Conservation (phyloP, 768 basidiomycete genomes). For the Sarcomyxa edulis region DNA sequence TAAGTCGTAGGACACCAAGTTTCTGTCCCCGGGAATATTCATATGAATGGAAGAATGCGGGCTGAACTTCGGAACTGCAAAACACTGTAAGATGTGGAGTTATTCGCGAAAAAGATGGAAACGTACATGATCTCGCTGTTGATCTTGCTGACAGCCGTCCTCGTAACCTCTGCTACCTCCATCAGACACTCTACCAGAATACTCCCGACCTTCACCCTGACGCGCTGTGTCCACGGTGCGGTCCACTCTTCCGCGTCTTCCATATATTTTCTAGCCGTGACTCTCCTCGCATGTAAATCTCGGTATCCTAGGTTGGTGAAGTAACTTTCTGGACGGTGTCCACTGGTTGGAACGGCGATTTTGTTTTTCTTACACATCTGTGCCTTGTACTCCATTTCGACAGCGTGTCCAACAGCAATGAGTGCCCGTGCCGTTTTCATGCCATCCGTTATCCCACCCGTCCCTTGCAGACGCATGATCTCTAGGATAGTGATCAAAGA, state of each 20-base stretch:
- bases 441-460: slow-evolving; percentile 73
- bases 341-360: slow-evolving; percentile 39
- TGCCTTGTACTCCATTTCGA: slow-evolving; percentile 90
- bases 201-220: slow-evolving; percentile 75
- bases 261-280: slow-evolving; percentile 61
- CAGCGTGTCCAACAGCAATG: slow-evolving; percentile 71
- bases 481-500: slow-evolving; percentile 89
- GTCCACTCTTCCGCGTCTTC: slow-evolving; percentile 68
- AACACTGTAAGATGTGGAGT: slow-evolving; percentile 4
- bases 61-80: slow-evolving; percentile 68
- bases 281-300: slow-evolving; percentile 56
- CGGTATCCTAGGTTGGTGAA: slow-evolving; percentile 60
- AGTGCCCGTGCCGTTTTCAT: slow-evolving; percentile 89
- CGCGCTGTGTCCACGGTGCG: slow-evolving; percentile 76
- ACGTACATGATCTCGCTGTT: slow-evolving; percentile 62
- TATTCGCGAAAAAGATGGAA: slow-evolving; percentile 1
- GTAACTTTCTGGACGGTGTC: slow-evolving; percentile 25
- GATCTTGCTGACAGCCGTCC: slow-evolving; percentile 49
- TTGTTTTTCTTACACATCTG: slow-evolving; percentile 66
- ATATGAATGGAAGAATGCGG: slow-evolving; percentile 88
- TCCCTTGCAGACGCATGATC: slow-evolving; percentile 74
- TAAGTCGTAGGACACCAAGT: slow-evolving; percentile 87
- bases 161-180: slow-evolving; percentile 73
- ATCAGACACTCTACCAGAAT: slow-evolving; percentile 81
- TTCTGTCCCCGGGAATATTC: slow-evolving; percentile 93